Percentiles rank a stretch among this genome's conserved stretches.
phyloP scores from a whole-genome alignment of 441 rosid genomes.

The Macaranga tanarius region DNA sequence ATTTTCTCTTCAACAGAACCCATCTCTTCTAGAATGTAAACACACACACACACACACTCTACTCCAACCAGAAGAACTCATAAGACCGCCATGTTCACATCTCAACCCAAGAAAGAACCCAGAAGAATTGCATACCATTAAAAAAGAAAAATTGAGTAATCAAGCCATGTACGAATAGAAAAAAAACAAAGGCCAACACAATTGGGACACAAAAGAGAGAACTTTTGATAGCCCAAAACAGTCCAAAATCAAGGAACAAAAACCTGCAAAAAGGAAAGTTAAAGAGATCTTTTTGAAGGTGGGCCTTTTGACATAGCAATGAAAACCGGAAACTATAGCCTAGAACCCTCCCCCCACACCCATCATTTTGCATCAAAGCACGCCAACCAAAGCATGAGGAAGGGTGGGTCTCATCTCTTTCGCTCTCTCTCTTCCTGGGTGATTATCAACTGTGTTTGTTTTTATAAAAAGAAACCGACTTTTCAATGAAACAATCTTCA shows the following conservation, averaged over 20 bases:
- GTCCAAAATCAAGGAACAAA: constrained; percentile 55
- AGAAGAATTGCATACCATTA: neutral
- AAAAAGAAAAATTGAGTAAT: constrained; percentile 10
- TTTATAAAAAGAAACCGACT: constrained; percentile 49
- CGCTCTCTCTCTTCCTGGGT: constrained; percentile 11
- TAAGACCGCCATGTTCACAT: constrained; percentile 28
- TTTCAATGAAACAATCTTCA: constrained; percentile 37
- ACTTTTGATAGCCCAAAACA: constrained; percentile 11
- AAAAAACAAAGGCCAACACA: constrained; percentile 32
- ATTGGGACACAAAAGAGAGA: constrained; percentile 34
- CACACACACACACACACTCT: neutral
- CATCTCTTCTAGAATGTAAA: constrained; percentile 23
- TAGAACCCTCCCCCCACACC: constrained; percentile 23
- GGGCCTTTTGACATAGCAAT: constrained; percentile 42
- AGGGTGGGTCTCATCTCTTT: constrained; percentile 4
- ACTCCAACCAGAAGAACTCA: constrained; percentile 26
- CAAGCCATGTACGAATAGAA: constrained; percentile 26
- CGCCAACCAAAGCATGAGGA: constrained; percentile 43
- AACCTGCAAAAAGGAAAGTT: constrained; percentile 46
- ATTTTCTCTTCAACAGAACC: constrained; percentile 69
- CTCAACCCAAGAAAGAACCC: constrained; percentile 14
- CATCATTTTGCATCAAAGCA: constrained; percentile 54
- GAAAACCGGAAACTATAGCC: constrained; percentile 17
- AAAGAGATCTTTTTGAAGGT: constrained; percentile 44
- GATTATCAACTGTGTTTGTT: constrained; percentile 16